These are phyloP conservation scores for Trichoderma endophyticum DNA, from an alignment of 2,329 filamentous ascomycete genomes.

Conservation along the genomic window DNA sequence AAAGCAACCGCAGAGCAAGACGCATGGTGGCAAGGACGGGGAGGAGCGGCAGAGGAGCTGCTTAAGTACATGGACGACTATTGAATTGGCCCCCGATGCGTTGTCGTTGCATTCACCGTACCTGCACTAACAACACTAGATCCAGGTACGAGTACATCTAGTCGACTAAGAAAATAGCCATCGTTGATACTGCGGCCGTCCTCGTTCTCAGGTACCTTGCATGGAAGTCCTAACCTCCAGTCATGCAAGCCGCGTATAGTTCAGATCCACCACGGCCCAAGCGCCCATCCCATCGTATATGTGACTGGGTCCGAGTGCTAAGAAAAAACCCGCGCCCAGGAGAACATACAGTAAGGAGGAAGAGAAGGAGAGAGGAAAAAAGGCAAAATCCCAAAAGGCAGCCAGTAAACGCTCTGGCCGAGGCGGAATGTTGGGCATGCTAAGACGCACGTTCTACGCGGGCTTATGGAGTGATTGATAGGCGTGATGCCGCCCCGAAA, in stretches of 20 bases:
- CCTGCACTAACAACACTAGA: background rate
- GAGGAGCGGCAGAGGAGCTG: background rate
- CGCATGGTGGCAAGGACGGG: background rate
- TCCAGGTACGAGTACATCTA: background rate
- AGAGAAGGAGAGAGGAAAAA: background rate
- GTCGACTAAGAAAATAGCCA: background rate
- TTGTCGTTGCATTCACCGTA: background rate
- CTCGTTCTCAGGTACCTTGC: background rate
- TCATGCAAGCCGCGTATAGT: background rate
- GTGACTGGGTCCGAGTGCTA: background rate
- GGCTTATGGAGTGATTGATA: background rate
- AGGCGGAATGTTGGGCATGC: background rate
- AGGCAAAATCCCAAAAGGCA: background rate
- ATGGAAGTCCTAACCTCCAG: background rate
- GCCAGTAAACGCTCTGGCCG: background rate
- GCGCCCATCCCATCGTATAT: background rate
- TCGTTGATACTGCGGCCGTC: background rate
- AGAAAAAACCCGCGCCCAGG: background rate
- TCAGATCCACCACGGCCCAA: slow-evolving; percentile 3
- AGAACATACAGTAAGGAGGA: background rate
- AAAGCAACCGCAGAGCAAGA: background rate
- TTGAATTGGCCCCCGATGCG: background rate
- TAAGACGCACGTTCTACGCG: background rate
- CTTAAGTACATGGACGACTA: background rate
- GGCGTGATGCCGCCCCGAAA: background rate